phyloP scores from a whole-genome alignment of 306 rosid genomes.

The Vigna hirtella region DNA sequence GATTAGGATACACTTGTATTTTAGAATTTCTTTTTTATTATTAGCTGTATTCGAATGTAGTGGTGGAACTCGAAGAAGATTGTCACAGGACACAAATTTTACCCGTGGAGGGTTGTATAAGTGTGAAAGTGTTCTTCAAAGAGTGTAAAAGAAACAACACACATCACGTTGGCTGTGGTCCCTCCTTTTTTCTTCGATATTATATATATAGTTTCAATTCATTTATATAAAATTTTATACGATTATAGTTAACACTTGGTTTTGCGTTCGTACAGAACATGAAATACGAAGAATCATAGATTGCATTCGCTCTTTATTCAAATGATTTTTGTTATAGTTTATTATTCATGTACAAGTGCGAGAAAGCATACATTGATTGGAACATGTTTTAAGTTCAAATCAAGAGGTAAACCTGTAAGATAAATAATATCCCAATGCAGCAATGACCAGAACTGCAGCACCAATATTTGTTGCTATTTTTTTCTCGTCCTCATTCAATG shows the following conservation, averaged over 20 bases:
- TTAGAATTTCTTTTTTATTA: too few species aligned
- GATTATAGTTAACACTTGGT: too few species aligned
- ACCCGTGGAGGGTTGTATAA: too few species aligned
- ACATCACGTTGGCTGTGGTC: too few species aligned
- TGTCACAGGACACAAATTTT: too few species aligned
- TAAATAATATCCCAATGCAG: conserved; percentile 59
- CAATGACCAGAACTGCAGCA: conserved; percentile 61
- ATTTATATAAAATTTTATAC: too few species aligned
- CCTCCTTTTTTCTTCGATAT: neutral
- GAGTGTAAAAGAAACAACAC: too few species aligned
- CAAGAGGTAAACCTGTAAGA: conserved; percentile 47
- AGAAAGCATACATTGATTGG: neutral
- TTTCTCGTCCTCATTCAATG: conserved; percentile 54
- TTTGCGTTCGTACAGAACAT: neutral
- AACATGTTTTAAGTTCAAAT: conserved; percentile 33
- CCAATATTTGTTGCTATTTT: conserved; percentile 50
- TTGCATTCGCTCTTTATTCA: neutral
- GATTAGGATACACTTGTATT: too few species aligned
- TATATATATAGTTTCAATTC: neutral
- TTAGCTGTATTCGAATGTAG: too few species aligned
- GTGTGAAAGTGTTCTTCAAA: too few species aligned
- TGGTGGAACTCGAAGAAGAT: too few species aligned
- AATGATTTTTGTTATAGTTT: conserved; percentile 2
- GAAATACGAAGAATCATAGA: neutral
- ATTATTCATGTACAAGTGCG: conserved; percentile 13